Evolutionary conservation across 495 filamentous ascomycete genomes (phyloP).

Genomic region (Hyaloscypha variabilis): DNA sequence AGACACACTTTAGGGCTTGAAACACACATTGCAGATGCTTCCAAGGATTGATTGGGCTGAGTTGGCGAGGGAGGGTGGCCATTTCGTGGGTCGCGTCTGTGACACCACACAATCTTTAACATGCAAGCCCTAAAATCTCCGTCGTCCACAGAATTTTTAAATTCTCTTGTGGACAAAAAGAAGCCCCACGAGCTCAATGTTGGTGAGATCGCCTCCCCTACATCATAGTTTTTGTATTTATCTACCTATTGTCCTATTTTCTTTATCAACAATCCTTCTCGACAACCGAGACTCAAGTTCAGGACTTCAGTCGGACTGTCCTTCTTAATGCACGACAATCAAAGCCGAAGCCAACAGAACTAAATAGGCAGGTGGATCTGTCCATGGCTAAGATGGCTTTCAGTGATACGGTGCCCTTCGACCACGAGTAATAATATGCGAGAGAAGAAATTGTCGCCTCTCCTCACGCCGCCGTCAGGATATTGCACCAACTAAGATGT

Average conservation of each 20-base stretch:
- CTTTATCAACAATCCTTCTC: not conserved
- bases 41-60: not conserved
- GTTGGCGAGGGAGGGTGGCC: not conserved
- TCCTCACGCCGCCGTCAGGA: no score
- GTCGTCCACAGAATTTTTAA: not conserved
- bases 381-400: not conserved
- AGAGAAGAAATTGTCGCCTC: not conserved
- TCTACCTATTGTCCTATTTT: not conserved
- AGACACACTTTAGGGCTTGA: not conserved
- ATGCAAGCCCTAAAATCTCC: not conserved
- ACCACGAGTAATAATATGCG: not conserved
- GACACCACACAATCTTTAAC: not conserved
- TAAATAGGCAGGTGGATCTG: not conserved
- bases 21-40: not conserved
- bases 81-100: not conserved
- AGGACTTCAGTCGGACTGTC: not conserved
- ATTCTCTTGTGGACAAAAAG: not conserved
- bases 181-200: not conserved
- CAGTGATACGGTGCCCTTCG: not conserved
- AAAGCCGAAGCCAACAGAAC: not conserved
- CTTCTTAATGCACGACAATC: not conserved
- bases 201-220: not conserved
- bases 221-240: not conserved
- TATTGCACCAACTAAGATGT: no score
- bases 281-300: not conserved